A percentile compares a stretch with the other conserved stretches of the same genome.
phyloP scores from a whole-genome alignment of 805 yeast species.

The Candida qinlingensis region DNA sequence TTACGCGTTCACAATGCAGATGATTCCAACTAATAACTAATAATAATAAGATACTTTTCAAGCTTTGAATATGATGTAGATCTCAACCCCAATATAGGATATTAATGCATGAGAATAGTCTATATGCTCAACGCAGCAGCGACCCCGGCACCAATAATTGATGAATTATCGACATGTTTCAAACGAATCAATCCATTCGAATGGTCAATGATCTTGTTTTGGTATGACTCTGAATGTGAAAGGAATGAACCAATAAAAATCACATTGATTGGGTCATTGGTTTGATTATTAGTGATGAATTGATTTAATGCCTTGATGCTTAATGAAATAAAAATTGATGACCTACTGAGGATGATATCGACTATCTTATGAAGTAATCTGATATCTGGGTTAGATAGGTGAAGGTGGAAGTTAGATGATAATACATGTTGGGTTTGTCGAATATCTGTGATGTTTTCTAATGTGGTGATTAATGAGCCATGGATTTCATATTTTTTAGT shows the following conservation, averaged over 20 bases:
- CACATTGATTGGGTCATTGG: slow-evolving; percentile 25
- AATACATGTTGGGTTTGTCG: not conserved
- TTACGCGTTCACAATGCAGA: too few species aligned
- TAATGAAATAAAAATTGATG: slow-evolving; percentile 8
- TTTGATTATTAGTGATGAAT: not conserved
- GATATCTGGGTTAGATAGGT: slow-evolving; percentile 15
- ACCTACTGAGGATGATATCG: slow-evolving; percentile 37
- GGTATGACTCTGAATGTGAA: slow-evolving; percentile 32
- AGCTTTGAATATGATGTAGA: too few species aligned
- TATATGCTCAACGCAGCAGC: slow-evolving; percentile 30
- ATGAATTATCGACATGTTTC: slow-evolving; percentile 38
- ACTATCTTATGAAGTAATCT: slow-evolving; percentile 28
- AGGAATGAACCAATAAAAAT: slow-evolving; percentile 51
- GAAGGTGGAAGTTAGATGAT: not conserved
- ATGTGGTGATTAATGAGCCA: slow-evolving; percentile 9
- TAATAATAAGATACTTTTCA: not conserved
- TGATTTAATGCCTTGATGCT: slow-evolving; percentile 11
- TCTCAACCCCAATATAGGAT: not conserved
- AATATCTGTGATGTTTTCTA: slow-evolving; percentile 1
- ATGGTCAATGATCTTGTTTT: slow-evolving; percentile 24
- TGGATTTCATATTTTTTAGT: slow-evolving; percentile 4
- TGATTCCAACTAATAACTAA: too few species aligned
- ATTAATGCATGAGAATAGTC: not conserved
- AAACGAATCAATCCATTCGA: slow-evolving; percentile 32
- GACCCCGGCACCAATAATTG: slow-evolving; percentile 50